These are phyloP conservation scores for Perkinsus marinus DNA, from an alignment of 169 alveolate genomes.

Conservation along the genomic window DNA sequence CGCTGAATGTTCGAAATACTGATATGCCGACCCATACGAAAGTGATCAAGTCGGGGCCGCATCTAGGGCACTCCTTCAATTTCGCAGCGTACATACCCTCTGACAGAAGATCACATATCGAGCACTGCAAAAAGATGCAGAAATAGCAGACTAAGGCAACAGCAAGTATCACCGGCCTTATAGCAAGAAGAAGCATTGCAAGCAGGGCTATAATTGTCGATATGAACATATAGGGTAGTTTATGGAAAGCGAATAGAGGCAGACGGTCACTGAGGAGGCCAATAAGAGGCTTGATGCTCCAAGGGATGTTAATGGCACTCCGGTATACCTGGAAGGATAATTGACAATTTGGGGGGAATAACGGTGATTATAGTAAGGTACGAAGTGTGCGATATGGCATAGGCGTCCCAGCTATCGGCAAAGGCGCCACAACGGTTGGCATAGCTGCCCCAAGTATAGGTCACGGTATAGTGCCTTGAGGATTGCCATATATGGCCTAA, in stretches of 20 bases:
- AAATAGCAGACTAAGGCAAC: conserved; percentile 1
- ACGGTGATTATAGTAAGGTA: neutral
- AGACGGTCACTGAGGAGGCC: conserved; percentile 19
- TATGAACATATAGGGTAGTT: conserved; percentile 14
- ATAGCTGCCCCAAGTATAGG: too few relatives aligned
- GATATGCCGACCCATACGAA: conserved; percentile 20
- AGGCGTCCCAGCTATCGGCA: too few relatives aligned
- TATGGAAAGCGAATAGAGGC: conserved; percentile 16
- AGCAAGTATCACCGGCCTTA: neutral
- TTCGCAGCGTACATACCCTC: conserved; percentile 22
- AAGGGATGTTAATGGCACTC: conserved; percentile 12
- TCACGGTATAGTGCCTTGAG: too few relatives aligned
- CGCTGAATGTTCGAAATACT: neutral
- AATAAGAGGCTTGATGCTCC: conserved; percentile 23
- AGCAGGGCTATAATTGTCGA: conserved; percentile 10
- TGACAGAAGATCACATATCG: conserved; percentile 18
- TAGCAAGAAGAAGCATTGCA: conserved; percentile 4
- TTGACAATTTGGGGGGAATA: neutral
- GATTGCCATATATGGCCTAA: too few relatives aligned
- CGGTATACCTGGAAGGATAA: conserved; percentile 2
- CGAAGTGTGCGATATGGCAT: too few relatives aligned
- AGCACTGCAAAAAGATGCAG: conserved; percentile 17
- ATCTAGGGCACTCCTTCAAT: conserved; percentile 11
- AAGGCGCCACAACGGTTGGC: too few relatives aligned
- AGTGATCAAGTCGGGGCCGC: conserved; percentile 24